Conservation (phyloP, 2,329 filamentous ascomycete species). For the Dactylellina parvicollis region DNA sequence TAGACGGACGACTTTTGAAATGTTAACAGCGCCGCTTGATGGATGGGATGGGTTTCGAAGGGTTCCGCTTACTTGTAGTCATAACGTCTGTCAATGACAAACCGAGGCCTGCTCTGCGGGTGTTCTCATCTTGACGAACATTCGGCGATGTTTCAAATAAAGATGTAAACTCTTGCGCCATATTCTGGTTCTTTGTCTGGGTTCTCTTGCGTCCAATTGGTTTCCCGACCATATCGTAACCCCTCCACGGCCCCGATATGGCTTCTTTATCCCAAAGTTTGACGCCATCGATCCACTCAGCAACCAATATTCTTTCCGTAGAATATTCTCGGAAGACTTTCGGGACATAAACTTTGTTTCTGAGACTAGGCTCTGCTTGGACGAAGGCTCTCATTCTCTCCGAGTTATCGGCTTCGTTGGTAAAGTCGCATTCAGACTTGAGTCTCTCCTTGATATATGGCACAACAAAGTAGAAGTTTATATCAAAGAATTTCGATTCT, state of each 20-base stretch:
- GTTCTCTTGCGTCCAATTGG: constrained; percentile 31
- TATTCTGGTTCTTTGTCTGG: constrained; percentile 21
- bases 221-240: constrained; percentile 67
- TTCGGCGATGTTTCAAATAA: constrained; percentile 38
- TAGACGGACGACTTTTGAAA: constrained; percentile 71
- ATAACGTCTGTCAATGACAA: constrained; percentile 86
- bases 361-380: constrained; percentile 79
- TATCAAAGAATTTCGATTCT: constrained; percentile 71
- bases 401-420: constrained; percentile 88
- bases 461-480: constrained; percentile 90
- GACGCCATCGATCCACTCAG: constrained; percentile 97
- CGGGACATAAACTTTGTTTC: constrained; percentile 86
- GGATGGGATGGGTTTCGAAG: not conserved
- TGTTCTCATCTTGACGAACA: constrained; percentile 31
- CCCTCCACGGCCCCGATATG: constrained; percentile 80
- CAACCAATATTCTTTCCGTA: constrained; percentile 78
- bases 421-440: constrained; percentile 91
- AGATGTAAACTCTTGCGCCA: constrained; percentile 32
- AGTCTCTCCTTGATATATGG: constrained; percentile 94
- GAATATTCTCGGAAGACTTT: constrained; percentile 79
- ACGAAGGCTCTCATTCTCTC: constrained; percentile 80
- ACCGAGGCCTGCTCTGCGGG: constrained; percentile 76
- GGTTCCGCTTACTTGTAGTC: constrained; percentile 75
- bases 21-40: not conserved
- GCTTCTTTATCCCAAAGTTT: constrained; percentile 90